Base-by-base conservation (phyloP, 2,329 filamentous ascomycete species). In the Trichoderma sp. region DNA sequence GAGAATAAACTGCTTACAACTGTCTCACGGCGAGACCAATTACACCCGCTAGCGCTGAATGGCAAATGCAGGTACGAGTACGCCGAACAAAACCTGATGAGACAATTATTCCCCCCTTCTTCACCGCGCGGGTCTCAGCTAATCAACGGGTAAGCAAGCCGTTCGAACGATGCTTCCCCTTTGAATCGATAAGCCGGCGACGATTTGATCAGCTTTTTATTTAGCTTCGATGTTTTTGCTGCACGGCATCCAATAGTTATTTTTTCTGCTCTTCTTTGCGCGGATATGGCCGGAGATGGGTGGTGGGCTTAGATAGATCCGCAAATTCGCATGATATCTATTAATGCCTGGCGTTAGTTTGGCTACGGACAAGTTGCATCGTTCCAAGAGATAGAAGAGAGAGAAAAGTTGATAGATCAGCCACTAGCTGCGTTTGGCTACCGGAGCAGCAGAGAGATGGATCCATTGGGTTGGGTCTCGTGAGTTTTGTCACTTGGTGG, bases 251-350 rank as follows among this genome's bases (percentile, higher is more conserved):
- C 47, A 53, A 53, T 43, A 43, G 36, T 18, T 66, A 26, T 12
- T 47, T 47, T 62, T 43, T 8, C 32, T 30, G 39, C 15, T 12
- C 32, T 11, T 66, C n/a, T 36, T 47, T 39, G 36, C 43, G 12
- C 34, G 65, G 65, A 60, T 68, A 24, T 47, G 53, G 53, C 65
- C 65, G 65, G 65, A 60, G 39, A 26, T 21, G 56, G 36, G 36
- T 39, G 26, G 56, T 69, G 66, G 66, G 39, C 56, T 51, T 18
- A 15, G 3, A 30, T 30, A 34, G 65, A 60, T 68, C 65, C 65
- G 65, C 53, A 60, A 14, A 43, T n/a, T 58, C 53, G 65, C 53
- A 68, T 60, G 18, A 60, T 4, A 43, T 36, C 5, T 15, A 43
- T 68, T 28, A 18, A 69, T 69, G 65, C 24, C 24, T 24, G 24